Base-by-base conservation (phyloP, 2,329 filamentous ascomycete species). In the Tolypocladium album region DNA sequence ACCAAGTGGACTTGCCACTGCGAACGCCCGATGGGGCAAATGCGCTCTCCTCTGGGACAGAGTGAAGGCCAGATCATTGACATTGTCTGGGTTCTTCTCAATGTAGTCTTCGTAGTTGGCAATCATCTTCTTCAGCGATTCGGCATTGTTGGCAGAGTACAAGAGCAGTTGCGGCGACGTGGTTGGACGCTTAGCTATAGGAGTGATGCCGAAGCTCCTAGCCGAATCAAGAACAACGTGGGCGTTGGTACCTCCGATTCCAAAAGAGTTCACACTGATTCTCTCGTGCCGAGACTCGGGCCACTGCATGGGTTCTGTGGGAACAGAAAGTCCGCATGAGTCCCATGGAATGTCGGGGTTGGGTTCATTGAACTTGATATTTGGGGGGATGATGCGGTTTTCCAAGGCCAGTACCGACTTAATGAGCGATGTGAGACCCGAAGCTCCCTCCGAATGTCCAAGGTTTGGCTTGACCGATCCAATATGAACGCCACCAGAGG, bases 241-340 rank as follows among this genome's bases (percentile, higher is more conserved):
- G 24, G 71, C 74, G 61, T 78, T 79, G 17, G 75, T 72, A 40
- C 71, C 75, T 27, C 74, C 76, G 27, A 74, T 75, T 1, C 76
- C 76, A 55, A 79, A 79, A 53, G 70, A 71, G 65, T 78, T 78
- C 57, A 79, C 70, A 60, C 76, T 79, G 58, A 78, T 75, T 13
- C 78, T 73, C 1, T 75, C 71, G 8, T 72, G 65, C 11, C 75
- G 72, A 2, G 64, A 55, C 2, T 65, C 50, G 0, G 75, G 75
- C 75, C 75, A 78, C 1, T 67, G 61, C 0, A 65, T 72, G 20
- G 72, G 66, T 17, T 70, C 63, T 0, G 64, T 65, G 0, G 75
- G 72, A 7, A 74, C 68, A 2, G 4, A 50, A 1, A 71, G 63
- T 9, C 67, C 67, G 13, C 42, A 59, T 12, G 65, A 57, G 4